Base-by-base conservation (phyloP, 1,284 basidiomycete genomes). In the Cutaneotrichosporon cyanovorans region DNA sequence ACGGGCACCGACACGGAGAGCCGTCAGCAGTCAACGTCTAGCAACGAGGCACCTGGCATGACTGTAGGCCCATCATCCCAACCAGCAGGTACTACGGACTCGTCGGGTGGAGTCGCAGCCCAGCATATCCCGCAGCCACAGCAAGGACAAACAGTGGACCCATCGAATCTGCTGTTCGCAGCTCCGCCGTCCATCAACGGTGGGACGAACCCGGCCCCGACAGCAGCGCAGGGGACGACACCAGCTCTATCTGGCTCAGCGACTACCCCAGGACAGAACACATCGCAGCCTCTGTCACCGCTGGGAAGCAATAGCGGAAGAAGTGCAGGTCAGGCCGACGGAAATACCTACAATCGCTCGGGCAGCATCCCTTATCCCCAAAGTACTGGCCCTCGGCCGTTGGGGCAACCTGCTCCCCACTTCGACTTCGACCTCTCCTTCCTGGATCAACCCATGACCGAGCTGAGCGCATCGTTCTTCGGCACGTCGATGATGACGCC, bases 391-490 rank as follows among this genome's bases (percentile, higher is more conserved):
- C 57, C 57, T 3, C 47, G 54, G 2, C 57, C 50, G 11, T 25
- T 50, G 4, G 45, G 46, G 15, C 39, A 35, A 20, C 49, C 54
- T 3, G 39, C 51, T 15, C 40, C 49, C 4, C 33, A 48, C 35
- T 54, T 54, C 22, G 45, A 56, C 45, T 52, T 50, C 37, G 54
- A 56, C 34, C 47, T 56, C 8, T 48, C 45, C 2, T 56, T 56
- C 45, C 45, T 56, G 30, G 54, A 56, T 37, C 41, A 49, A 31
- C 44, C 50, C 10, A 45, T 56, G 21, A 12, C 28, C 7, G 54
- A 56, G 37, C 47, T 56, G 16, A 50, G 42, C 30, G 23, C 40
- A 15, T 38, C 41, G 14, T 42, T 54, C 48, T 40, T 42, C 37
- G 38, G 35, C 8, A 37, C 50, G 16, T 37, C 40, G 0, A 36